Conservation (phyloP, 352 stramenopile genomes). For the Aphanomyces invadans region DNA sequence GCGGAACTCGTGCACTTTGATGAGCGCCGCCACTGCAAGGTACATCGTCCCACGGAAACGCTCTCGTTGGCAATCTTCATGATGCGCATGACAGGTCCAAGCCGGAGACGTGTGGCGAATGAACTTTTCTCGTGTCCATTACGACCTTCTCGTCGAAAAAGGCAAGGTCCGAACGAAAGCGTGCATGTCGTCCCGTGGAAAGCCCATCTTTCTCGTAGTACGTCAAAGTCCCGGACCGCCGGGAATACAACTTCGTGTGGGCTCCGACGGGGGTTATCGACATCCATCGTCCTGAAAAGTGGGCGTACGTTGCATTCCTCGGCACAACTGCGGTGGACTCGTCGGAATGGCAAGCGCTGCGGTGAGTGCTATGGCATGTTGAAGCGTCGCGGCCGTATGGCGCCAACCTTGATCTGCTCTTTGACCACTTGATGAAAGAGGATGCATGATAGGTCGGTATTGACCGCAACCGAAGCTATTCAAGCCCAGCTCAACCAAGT, state of each 20-base stretch:
- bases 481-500: constrained; percentile 52
- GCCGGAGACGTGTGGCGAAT: constrained; percentile 70
- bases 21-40: constrained; percentile 30
- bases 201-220: too few species aligned
- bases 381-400: too few species aligned
- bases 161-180: constrained; percentile 24
- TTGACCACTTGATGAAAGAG: too few species aligned
- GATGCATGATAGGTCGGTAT: neutral
- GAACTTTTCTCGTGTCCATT: constrained; percentile 88
- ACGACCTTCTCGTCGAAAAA: constrained; percentile 38
- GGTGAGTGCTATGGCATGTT: too few species aligned
- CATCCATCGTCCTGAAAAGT: constrained; percentile 67
- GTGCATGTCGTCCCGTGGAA: neutral
- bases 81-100: too few species aligned
- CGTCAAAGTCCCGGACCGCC: constrained; percentile 40
- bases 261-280: constrained; percentile 61
- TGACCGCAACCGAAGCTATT: constrained; percentile 46
- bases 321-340: constrained; percentile 28
- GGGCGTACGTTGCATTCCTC: constrained; percentile 55
- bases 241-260: constrained; percentile 71
- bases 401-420: too few species aligned
- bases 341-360: constrained; percentile 19
- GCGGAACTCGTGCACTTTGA: constrained; percentile 60
- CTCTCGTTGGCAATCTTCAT: neutral
- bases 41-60: neutral